Evolutionary conservation across 108 stramenopile species (phyloP), one percentile per base, ranked within the genome.

Genomic region (Epithemia pelagica): DNA sequence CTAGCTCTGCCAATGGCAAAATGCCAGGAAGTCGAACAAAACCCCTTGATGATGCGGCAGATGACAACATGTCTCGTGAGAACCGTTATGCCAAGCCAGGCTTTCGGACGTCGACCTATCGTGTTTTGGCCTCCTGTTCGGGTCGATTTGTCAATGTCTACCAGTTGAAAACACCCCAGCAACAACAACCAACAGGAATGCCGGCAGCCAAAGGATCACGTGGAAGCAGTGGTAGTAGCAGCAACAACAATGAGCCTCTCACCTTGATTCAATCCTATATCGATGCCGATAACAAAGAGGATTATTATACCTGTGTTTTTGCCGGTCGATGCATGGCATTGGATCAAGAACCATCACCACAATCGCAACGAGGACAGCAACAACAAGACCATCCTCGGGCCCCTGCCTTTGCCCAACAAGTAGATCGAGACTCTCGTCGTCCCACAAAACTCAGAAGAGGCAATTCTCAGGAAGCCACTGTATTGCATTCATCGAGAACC

Each of bases 221-320:
- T n/a, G 8, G 54, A 60, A 51, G 55, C 24, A 19, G 24, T 20
- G 23, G 1, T 32, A 56, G 55, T 23, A 51, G 55, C 24, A 19
- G 24, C 21, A 18, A 0, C 25, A 56, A 30, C 22, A 28, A 2
- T 28, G 52, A 19, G 15, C 37, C 37, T 15, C 52, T 82, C 31
- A 29, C 0, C 21, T 66, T 78, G 0, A 58, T 78, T 25, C 88
- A 89, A 56, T 73, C 73, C 8, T 87, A 87, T 70, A 58, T 67
- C 28, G 86, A 85, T 66, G 67, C 70, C 21, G 82, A 87, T 54
- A 59, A 79, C 22, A 73, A 66, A 10, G 89, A 90, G 70, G 30
- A 58, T 0, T 87, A 83, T 69, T 87, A 83, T 64, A 57, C 75
- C 2, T 87, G 85, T 78, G 84, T 72, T 0, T 90, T 87, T 67